Percentiles rank a stretch among this genome's conserved stretches.
These are phyloP conservation scores for Aspergillus tanneri DNA, from an alignment of 2,329 filamentous ascomycete species.

Conservation along the genomic window DNA sequence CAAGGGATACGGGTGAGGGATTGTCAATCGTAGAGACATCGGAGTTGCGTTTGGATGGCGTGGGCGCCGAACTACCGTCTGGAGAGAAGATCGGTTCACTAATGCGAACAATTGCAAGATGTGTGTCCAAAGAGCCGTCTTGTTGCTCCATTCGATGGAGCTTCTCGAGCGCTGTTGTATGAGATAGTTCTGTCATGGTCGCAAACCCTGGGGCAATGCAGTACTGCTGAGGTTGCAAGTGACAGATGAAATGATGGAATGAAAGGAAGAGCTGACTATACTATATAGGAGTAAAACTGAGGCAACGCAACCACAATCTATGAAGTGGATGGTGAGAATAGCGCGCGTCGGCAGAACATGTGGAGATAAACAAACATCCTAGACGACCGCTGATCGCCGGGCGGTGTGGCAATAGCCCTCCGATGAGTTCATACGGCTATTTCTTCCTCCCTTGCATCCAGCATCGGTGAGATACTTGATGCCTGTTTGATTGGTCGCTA, in stretches of 20 bases:
- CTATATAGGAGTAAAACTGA: background rate
- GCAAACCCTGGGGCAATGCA: background rate
- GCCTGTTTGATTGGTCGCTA: background rate
- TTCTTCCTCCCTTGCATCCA: background rate
- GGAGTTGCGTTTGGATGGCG: conserved; percentile 60
- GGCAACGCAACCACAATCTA: no score
- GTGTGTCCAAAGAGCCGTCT: conserved; percentile 49
- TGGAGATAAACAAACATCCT: conserved; percentile 22
- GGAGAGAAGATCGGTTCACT: conserved; percentile 67
- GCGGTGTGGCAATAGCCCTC: conserved; percentile 14
- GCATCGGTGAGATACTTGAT: background rate
- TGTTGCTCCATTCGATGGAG: conserved; percentile 47
- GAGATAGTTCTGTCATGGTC: conserved; percentile 21
- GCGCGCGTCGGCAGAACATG: conserved; percentile 14
- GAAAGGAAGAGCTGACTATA: background rate
- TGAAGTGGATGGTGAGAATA: background rate
- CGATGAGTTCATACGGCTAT: background rate
- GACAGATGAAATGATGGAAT: background rate
- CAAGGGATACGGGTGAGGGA: conserved; percentile 71
- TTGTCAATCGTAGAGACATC: conserved; percentile 69
- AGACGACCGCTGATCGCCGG: conserved; percentile 11
- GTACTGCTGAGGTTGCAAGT: background rate
- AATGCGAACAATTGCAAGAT: conserved; percentile 71
- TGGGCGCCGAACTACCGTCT: conserved; percentile 25
- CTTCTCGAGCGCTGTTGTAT: conserved; percentile 34